Base-by-base conservation (phyloP, 306 rosid species). In the Prunus kanzakura region DNA sequence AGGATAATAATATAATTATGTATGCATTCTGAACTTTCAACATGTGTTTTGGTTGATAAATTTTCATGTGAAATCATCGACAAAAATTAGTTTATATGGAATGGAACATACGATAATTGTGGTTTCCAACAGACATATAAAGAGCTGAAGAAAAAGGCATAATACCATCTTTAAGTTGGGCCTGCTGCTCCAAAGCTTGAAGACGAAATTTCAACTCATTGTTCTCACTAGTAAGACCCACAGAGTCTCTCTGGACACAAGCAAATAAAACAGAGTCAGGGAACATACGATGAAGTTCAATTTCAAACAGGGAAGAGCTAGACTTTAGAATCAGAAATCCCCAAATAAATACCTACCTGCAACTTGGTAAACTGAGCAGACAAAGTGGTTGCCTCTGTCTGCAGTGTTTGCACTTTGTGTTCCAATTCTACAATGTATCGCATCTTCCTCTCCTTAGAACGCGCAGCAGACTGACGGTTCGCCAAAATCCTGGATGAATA, bases 381-480 rank as follows among this genome's bases (percentile, higher is more conserved):
- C 83, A 93, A 77, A 47, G 90, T 84, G 64, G 94, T 89, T 64
- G 96, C 92, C 82, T 93, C 96, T 64, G 97, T 83, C 91, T 89
- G 96, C 82, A 93, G 93, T 67, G 93, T 93, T 82, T 90, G 97
- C 75, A 91, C 96, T 85, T 89, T 93, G 68, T 89, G 97, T 86
- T 93, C 97, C 80, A 93, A 80, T 82, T 93, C 97, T 67, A 86
- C 76, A 73, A 91, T 93, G 84, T 93, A 90, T 6, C 86, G 88
- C 76, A 75, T 82, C 80, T 88, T 89, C 63, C 96, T 79, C 78
- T 93, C 97, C 84, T 93, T 93, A 46, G 97, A 93, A 45, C 97
- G 97, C 58, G 97, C 97, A 78, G 97, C 97, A 35, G 97, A 93
- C 73, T 84, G 91, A 51, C 96, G 93, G 87, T 93, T 93, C 57